A percentile compares a stretch with the other conserved stretches of the same genome.
These are phyloP conservation scores for Cucurbita pepo DNA, from an alignment of 306 rosid genomes.

Conservation along the genomic window DNA sequence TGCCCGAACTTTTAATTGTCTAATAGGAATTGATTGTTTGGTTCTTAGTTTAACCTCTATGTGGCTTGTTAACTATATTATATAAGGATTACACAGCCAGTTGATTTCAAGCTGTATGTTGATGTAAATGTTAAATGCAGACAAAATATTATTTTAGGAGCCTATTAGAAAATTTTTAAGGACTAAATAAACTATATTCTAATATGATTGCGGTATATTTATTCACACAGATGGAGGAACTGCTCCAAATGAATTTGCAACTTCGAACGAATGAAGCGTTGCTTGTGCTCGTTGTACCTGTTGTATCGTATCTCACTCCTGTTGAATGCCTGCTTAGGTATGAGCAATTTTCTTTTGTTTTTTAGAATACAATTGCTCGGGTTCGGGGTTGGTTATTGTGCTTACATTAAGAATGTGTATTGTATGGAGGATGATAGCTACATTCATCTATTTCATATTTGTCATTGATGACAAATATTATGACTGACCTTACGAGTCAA, in stretches of 20 bases:
- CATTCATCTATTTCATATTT: constrained; percentile 1
- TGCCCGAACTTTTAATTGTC: background rate
- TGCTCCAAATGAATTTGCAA: background rate
- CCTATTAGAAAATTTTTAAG: background rate
- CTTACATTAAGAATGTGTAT: background rate
- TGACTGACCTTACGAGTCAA: background rate
- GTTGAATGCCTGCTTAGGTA: background rate
- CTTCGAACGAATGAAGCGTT: background rate
- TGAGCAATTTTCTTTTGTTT: constrained; percentile 6
- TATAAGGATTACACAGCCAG: background rate
- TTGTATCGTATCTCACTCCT: background rate
- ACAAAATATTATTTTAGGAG: background rate
- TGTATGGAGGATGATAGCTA: background rate
- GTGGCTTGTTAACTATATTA: background rate
- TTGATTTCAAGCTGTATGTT: background rate
- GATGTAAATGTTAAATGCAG: background rate
- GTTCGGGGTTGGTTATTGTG: background rate
- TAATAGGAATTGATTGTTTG: background rate
- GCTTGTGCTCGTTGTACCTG: background rate
- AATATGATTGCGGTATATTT: background rate
- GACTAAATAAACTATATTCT: background rate
- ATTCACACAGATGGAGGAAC: background rate
- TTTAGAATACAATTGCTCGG: constrained; percentile 1
- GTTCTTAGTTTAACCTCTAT: background rate
- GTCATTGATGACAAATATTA: background rate